Conservation (phyloP, 495 filamentous ascomycete species). For the Peziza echinospora region DNA sequence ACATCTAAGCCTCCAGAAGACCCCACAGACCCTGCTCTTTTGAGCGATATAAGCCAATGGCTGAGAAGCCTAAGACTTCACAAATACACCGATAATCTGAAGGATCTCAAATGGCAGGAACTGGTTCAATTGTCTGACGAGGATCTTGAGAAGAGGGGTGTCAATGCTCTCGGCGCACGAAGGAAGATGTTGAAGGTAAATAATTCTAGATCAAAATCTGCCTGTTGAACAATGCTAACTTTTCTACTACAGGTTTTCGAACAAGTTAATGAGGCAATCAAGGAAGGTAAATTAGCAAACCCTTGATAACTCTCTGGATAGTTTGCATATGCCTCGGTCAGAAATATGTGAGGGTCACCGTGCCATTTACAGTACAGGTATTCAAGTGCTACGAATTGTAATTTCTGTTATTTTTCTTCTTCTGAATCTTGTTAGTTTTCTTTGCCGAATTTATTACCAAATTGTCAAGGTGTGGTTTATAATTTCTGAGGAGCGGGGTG, state of each 20-base stretch:
- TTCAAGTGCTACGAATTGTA: too few relatives aligned
- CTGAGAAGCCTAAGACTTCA: conserved; percentile 83
- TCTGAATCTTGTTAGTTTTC: too few relatives aligned
- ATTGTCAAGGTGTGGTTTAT: too few relatives aligned
- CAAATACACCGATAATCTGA: conserved; percentile 96
- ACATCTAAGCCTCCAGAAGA: conserved; percentile 97
- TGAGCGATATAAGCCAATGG: conserved; percentile 94
- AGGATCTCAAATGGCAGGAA: conserved; percentile 93
- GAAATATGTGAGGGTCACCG: too few relatives aligned
- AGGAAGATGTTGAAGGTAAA: conserved; percentile 94
- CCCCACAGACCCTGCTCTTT: conserved; percentile 69
- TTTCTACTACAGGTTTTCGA: conserved; percentile 59
- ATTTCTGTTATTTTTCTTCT: too few relatives aligned
- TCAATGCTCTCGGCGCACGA: conserved; percentile 82
- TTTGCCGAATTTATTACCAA: too few relatives aligned
- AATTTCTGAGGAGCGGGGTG: too few relatives aligned
- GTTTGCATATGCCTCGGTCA: too few relatives aligned
- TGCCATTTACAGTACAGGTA: too few relatives aligned
- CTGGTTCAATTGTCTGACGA: conserved; percentile 81
- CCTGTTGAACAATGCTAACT: conserved; percentile 13
- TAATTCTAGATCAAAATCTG: conserved; percentile 2
- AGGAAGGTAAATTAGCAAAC: conserved; percentile 17
- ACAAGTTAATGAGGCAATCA: conserved; percentile 55
- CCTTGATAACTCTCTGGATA: too few relatives aligned
- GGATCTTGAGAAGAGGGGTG: conserved; percentile 76